These are phyloP conservation scores for Mucor irregularis DNA, from an alignment of 371 early-diverging fungal genomes.

Conservation along the genomic window DNA sequence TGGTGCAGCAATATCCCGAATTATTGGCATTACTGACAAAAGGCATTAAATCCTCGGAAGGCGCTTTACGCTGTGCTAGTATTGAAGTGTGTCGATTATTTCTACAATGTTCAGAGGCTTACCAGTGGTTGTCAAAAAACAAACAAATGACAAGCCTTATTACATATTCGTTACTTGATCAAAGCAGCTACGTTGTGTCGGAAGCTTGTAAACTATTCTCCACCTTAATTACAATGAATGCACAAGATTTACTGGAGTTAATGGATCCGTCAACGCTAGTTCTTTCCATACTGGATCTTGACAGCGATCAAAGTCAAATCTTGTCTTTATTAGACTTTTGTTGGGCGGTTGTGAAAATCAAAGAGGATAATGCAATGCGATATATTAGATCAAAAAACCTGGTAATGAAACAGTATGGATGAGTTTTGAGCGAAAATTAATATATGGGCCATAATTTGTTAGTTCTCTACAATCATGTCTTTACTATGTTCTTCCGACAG, in stretches of 20 bases:
- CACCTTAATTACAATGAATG: background rate
- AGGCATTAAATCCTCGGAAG: slow-evolving; percentile 29
- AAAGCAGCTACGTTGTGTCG: slow-evolving; percentile 35
- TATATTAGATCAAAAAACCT: slow-evolving; percentile 26
- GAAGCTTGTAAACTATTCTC: slow-evolving; percentile 27
- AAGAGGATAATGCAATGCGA: slow-evolving; percentile 1
- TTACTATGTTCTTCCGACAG: slow-evolving; percentile 17
- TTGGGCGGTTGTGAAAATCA: slow-evolving; percentile 28
- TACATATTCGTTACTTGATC: slow-evolving; percentile 27
- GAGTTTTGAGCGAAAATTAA: background rate
- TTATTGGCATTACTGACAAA: slow-evolving; percentile 15
- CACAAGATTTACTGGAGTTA: background rate
- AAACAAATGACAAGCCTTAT: slow-evolving; percentile 21
- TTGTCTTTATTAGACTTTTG: slow-evolving; percentile 42
- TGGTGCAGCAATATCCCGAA: slow-evolving; percentile 5
- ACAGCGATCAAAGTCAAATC: slow-evolving; percentile 12
- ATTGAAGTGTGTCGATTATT: slow-evolving; percentile 35
- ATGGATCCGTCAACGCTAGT: slow-evolving; percentile 29
- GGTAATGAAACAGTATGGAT: slow-evolving; percentile 12
- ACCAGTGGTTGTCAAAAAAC: slow-evolving; percentile 26
- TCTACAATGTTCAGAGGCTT: slow-evolving; percentile 13
- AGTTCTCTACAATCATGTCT: slow-evolving; percentile 9
- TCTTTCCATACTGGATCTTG: slow-evolving; percentile 6
- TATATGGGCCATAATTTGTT: slow-evolving; percentile 4
- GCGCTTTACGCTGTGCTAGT: slow-evolving; percentile 36